Base-by-base conservation (phyloP, 345 rosid genomes). In the Eucalyptus curtisii region DNA sequence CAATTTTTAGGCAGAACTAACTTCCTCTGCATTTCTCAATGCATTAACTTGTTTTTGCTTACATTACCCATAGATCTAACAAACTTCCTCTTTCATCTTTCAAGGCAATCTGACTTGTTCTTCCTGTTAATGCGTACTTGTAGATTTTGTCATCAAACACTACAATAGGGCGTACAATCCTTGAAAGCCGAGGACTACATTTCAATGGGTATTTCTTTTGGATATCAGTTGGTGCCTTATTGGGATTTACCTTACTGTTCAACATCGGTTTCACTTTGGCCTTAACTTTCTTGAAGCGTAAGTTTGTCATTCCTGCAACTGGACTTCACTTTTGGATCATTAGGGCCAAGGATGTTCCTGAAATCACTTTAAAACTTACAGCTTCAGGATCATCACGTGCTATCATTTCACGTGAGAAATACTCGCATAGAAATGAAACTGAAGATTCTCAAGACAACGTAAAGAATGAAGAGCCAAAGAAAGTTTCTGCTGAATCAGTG, bases 321-420 rank as follows among this genome's bases (percentile, higher is more conserved):
- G 13, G 44, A 24, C 59, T 17, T 76, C 45, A 48, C 37, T 48
- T 90, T 80, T 7, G 86, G 82, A 81, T 10, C 55, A 87, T 49
- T 57, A 85, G 48, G 24, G 42, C 37, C 49, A 53, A 17, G 50
- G 57, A 45, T 86, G 48, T 37, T 81, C 82, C 20, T 42, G 44
- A 87, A 86, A 86, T 87, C 61, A 30, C 53, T 49, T 48, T 31
- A 55, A 64, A 85, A 20, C 50, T 37, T 86, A 71, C 95, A 96
- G 98, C 98, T 92, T 96, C 96, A 31, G 94, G 93, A 89, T 90
- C 93, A 85, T 94, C 98, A 45, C 95, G 89, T 52, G 93, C 96
- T 85, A 92, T 97, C 92, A 93, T 95, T 90, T 94, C 98, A 3
- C 90, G 88, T 76, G 96, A 96, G 47, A 95, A 91, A 86, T 93